Evolutionary conservation across 1,284 basidiomycete genomes (phyloP).

Genomic region (Ceratobasidium sp.): DNA sequence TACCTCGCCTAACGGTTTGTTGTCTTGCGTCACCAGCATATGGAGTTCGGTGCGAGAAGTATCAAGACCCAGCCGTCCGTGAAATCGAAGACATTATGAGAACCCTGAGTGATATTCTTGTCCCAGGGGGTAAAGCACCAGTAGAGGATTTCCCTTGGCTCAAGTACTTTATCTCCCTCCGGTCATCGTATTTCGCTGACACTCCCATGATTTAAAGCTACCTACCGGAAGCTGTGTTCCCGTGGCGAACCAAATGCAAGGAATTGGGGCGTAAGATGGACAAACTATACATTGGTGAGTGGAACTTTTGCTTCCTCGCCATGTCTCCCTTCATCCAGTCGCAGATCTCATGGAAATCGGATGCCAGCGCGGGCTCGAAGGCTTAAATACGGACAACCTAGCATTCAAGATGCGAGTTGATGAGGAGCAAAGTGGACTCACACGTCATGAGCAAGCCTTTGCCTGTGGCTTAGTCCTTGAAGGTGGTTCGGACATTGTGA

Average conservation of each 20-base stretch:
- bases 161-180: background rate
- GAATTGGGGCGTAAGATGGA: conserved; percentile 10
- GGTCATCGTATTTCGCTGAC: background rate
- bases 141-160: conserved; percentile 37
- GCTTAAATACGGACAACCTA: conserved; percentile 8
- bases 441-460: conserved; percentile 25
- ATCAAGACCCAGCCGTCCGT: conserved; percentile 28
- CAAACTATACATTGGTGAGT: conserved; percentile 21
- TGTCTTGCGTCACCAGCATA: no score
- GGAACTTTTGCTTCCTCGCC: background rate
- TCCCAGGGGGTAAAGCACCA: conserved; percentile 23
- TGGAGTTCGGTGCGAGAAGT: conserved; percentile 34
- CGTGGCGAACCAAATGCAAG: conserved; percentile 24
- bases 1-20: no score
- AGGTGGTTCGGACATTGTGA: conserved; percentile 30
- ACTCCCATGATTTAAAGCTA: background rate
- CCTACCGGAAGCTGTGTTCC: conserved; percentile 3
- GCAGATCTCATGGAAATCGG: conserved; percentile 23
- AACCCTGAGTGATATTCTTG: conserved; percentile 9
- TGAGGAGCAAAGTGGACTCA: conserved; percentile 12
- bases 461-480: conserved; percentile 24
- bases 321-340: background rate
- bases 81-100: conserved; percentile 15
- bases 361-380: conserved; percentile 8
- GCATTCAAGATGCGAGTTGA: conserved; percentile 16